phyloP scores from a whole-genome alignment of 768 basidiomycete genomes.

The Porpolomopsis calyptriformis region DNA sequence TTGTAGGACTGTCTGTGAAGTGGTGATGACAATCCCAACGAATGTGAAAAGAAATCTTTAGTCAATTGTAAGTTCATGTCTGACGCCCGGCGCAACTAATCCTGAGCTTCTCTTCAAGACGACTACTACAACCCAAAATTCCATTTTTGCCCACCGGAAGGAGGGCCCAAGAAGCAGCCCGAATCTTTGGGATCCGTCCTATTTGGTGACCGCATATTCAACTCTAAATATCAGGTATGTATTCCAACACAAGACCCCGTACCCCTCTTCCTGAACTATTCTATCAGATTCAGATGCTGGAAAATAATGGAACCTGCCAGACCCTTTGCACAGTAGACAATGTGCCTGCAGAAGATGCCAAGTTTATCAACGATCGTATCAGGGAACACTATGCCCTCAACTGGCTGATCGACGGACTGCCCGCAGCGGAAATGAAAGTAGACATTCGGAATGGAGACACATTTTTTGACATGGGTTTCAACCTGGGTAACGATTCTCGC shows the following conservation, averaged over 20 bases:
- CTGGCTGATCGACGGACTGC: slow-evolving; percentile 91
- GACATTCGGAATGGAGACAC: slow-evolving; percentile 71
- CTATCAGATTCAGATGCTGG: slow-evolving; percentile 67
- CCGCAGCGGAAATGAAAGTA: slow-evolving; percentile 85
- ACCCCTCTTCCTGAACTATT: slow-evolving; percentile 6
- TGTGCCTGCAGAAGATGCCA: slow-evolving; percentile 62
- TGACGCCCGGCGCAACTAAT: slow-evolving; percentile 9
- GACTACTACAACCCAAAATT: slow-evolving; percentile 89
- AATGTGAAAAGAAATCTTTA: slow-evolving; percentile 61
- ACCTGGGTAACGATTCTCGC: slow-evolving; percentile 63
- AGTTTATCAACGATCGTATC: slow-evolving; percentile 87
- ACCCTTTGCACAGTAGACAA: slow-evolving; percentile 50
- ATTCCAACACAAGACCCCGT: slow-evolving; percentile 1
- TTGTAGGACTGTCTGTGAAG: background rate
- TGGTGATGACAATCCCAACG: background rate
- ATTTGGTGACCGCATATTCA: slow-evolving; percentile 94
- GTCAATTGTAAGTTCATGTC: slow-evolving; percentile 61
- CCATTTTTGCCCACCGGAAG: slow-evolving; percentile 75
- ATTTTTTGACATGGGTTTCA: slow-evolving; percentile 92
- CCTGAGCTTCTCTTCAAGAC: slow-evolving; percentile 32
- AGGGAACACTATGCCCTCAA: slow-evolving; percentile 88
- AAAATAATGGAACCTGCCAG: slow-evolving; percentile 65
- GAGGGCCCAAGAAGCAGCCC: slow-evolving; percentile 61
- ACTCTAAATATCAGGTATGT: slow-evolving; percentile 77
- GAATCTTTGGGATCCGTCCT: slow-evolving; percentile 88